Evolutionary conservation across 176 grass and related monocot genomes (phyloP).

Genomic region (Canna indica): DNA sequence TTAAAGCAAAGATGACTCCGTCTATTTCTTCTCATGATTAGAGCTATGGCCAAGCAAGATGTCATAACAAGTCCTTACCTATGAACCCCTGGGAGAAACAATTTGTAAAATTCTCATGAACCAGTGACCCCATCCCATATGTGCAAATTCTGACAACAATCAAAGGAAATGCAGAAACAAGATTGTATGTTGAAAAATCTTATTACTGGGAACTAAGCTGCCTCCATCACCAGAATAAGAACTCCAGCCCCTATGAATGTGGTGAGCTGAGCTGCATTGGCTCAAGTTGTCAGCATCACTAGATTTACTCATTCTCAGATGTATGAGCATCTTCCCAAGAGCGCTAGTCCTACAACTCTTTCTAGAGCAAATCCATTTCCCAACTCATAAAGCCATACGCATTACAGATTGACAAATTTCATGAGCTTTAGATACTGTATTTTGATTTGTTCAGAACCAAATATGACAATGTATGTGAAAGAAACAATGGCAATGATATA

Average conservation of each 20-base stretch:
- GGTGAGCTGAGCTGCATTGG: constrained; percentile 66
- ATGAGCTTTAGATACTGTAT: too few species aligned
- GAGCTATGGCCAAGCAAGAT: constrained; percentile 5
- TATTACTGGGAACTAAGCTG: constrained; percentile 41
- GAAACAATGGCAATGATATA: too few species aligned
- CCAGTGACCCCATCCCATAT: constrained; percentile 97
- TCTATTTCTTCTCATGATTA: constrained; percentile 2
- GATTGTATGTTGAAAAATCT: constrained; percentile 38
- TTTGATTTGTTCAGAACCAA: too few species aligned
- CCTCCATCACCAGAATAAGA: constrained; percentile 69
- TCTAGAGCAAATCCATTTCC: too few species aligned
- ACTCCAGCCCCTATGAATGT: constrained; percentile 61
- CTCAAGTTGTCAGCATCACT: constrained; percentile 59
- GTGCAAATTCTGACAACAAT: constrained; percentile 60
- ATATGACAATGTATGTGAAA: too few species aligned
- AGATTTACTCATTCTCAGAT: constrained; percentile 41
- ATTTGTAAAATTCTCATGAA: constrained; percentile 67
- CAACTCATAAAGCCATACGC: too few species aligned
- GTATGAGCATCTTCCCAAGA: constrained; percentile 22
- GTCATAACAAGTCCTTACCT: constrained; percentile 49
- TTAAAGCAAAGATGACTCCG: too few species aligned
- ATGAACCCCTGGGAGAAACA: constrained; percentile 67
- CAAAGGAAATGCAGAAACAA: constrained; percentile 40
- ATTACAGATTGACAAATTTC: too few species aligned
- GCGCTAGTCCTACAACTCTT: too few species aligned